These are phyloP conservation scores for Flaveria linearis DNA, from an alignment of 129 eudicot genomes.

Conservation along the genomic window DNA sequence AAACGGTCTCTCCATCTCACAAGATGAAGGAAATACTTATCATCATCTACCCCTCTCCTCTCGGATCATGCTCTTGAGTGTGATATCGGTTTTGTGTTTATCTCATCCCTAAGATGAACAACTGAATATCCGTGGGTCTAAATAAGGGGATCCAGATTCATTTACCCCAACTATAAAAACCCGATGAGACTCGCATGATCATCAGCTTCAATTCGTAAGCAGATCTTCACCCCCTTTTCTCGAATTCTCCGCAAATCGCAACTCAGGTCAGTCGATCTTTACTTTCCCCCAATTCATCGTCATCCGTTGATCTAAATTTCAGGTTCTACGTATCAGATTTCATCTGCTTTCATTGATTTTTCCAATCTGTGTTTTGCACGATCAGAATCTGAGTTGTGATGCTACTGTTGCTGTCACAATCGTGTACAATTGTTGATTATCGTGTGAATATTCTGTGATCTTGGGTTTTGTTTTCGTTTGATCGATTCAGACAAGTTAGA, in stretches of 20 bases:
- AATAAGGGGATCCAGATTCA: constrained; percentile 27
- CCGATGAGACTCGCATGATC: neutral
- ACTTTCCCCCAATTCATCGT: neutral
- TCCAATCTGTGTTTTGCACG: neutral
- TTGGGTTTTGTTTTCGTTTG: constrained; percentile 19
- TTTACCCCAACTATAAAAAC: constrained; percentile 25
- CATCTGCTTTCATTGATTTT: constrained; percentile 9
- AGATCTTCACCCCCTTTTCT: constrained; percentile 24
- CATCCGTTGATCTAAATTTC: constrained; percentile 2
- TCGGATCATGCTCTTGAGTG: too few species aligned
- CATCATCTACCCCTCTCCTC: too few species aligned
- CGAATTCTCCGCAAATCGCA: constrained; percentile 26
- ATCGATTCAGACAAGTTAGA: constrained; percentile 12
- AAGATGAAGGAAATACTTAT: too few species aligned
- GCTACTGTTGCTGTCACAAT: neutral
- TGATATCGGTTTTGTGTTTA: too few species aligned
- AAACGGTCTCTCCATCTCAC: too few species aligned
- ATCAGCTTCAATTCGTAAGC: constrained; percentile 5
- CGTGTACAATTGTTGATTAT: neutral
- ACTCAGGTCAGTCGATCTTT: constrained; percentile 32
- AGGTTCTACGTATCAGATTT: neutral
- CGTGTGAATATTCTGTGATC: constrained; percentile 4
- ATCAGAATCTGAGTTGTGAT: constrained; percentile 24
- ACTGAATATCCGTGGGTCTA: constrained; percentile 1
- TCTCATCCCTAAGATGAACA: neutral